Evolutionary conservation across 2,329 filamentous ascomycete species (phyloP), one percentile per base, ranked within the genome.

Genomic region (Mollisia scopiformis): DNA sequence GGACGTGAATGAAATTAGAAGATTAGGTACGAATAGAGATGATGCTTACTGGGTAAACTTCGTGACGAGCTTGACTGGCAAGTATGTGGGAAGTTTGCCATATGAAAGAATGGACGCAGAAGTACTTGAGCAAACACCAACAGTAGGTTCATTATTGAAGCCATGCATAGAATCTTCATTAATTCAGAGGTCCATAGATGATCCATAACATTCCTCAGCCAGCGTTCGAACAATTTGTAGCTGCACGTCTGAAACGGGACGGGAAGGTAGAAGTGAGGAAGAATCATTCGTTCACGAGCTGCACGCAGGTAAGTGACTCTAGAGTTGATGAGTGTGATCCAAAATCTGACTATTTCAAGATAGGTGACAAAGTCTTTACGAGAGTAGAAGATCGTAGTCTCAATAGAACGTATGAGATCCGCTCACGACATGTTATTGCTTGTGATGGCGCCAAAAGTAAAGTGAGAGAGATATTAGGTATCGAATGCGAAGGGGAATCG

Each of bases 161-260:
- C 19, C 8, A 54, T 35, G 23, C 14, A 10, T 3, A 37, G 13
- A 41, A 7, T 25, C 25, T 5, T 19, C 2, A 23, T 23, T 31
- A 35, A 43, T 43, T 11, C 10, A 33, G 19, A 25, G 11, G 2
- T 43, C 27, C 25, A 14, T 31, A 71, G 67, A 78, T 78, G 76
- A 76, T 79, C 25, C 76, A 78, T 47, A 79, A 79, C 58, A 75
- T 79, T 6, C 74, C 77, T 0, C 76, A 79, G 41, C 77, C 77
- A 7, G 70, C 65, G 1, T 77, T 78, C 59, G 77, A 79, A 49
- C 65, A 76, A n/a, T 64, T 74, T 14, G 59, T 78, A 1, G 68
- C 72, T 2, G 55, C 66, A 4, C 54, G 64, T 14, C 47, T 78
- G 6, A 43, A 53, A 10, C 58, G 65, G 25, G 69, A 73, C 3